Conservation (phyloP, 495 filamentous ascomycete species). For the Penicillium cosmopolitanum region DNA sequence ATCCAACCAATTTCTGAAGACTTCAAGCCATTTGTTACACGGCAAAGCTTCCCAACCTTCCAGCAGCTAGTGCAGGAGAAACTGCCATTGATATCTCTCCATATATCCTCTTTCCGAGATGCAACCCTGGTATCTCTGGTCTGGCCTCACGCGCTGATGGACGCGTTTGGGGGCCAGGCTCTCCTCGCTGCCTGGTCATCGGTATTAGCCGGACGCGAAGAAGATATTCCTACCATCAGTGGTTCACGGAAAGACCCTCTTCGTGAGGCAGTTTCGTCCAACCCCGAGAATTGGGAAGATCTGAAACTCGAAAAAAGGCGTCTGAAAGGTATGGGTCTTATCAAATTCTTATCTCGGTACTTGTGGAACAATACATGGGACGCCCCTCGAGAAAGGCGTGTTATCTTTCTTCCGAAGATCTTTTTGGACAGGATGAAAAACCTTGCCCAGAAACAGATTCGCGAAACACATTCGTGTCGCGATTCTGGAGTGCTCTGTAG, state of each 20-base stretch:
- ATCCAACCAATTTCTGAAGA: background rate
- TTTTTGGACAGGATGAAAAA: slow-evolving; percentile 1
- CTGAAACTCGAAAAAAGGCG: slow-evolving; percentile 7
- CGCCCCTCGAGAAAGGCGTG: slow-evolving; percentile 5
- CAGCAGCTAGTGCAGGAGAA: background rate
- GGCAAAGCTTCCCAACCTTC: background rate
- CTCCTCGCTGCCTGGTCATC: background rate
- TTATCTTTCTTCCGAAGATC: slow-evolving; percentile 10
- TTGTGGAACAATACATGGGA: slow-evolving; percentile 16
- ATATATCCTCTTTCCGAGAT: slow-evolving; percentile 1
- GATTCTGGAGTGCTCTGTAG: slow-evolving; percentile 6
- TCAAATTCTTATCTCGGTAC: slow-evolving; percentile 7
- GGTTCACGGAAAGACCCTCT: background rate
- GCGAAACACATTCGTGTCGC: background rate
- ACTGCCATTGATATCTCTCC: background rate
- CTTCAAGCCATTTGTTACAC: slow-evolving; percentile 1
- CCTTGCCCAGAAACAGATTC: background rate
- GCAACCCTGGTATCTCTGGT: background rate
- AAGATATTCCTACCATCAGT: background rate
- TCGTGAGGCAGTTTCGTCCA: background rate
- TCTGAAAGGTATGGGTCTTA: background rate
- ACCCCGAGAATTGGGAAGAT: background rate
- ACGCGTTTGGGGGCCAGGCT: background rate
- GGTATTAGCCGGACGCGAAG: background rate
- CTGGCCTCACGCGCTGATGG: slow-evolving; percentile 1